Evolutionary conservation across 1,284 basidiomycete species (phyloP).

Genomic region (Ustilago esculenta): DNA sequence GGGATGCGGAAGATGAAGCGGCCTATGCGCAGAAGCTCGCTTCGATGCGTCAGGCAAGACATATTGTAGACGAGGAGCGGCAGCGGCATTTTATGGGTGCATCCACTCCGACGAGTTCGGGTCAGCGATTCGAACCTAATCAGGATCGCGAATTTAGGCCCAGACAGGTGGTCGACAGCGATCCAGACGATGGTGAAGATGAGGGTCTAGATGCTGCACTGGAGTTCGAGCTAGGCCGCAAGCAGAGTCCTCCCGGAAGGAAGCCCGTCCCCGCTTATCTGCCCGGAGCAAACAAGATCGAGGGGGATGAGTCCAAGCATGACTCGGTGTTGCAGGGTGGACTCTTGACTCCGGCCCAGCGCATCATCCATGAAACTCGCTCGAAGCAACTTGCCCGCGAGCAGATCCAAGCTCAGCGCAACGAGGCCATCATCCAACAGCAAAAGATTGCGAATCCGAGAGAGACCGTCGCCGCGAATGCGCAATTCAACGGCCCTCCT

Average conservation of each 20-base stretch:
- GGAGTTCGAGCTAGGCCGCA: slow-evolving; percentile 25
- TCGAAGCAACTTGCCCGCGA: slow-evolving; percentile 48
- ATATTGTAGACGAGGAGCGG: slow-evolving; percentile 61
- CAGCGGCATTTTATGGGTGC: slow-evolving; percentile 33
- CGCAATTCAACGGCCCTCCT: slow-evolving; percentile 10
- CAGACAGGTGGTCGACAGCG: slow-evolving; percentile 27
- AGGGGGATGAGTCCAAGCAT: background rate
- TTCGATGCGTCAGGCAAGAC: slow-evolving; percentile 53
- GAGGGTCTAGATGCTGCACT: slow-evolving; percentile 17
- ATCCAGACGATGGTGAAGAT: background rate
- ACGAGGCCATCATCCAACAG: slow-evolving; percentile 11
- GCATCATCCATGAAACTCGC: slow-evolving; percentile 59
- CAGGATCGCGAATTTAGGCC: slow-evolving; percentile 27
- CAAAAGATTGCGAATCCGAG: slow-evolving; percentile 3
- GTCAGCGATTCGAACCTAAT: slow-evolving; percentile 21
- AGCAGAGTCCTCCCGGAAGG: slow-evolving; percentile 50
- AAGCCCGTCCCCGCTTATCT: slow-evolving; percentile 46
- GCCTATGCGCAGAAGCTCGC: slow-evolving; percentile 48
- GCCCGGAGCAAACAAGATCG: slow-evolving; percentile 6
- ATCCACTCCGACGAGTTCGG: slow-evolving; percentile 4
- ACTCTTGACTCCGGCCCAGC: slow-evolving; percentile 55
- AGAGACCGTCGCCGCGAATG: background rate
- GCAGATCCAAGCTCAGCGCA: slow-evolving; percentile 36
- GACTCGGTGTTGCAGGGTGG: slow-evolving; percentile 11
- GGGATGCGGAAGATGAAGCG: slow-evolving; percentile 53